These are phyloP conservation scores for Cladosporium sp. DNA, from an alignment of 2,329 filamentous ascomycete species.

Conservation along the genomic window DNA sequence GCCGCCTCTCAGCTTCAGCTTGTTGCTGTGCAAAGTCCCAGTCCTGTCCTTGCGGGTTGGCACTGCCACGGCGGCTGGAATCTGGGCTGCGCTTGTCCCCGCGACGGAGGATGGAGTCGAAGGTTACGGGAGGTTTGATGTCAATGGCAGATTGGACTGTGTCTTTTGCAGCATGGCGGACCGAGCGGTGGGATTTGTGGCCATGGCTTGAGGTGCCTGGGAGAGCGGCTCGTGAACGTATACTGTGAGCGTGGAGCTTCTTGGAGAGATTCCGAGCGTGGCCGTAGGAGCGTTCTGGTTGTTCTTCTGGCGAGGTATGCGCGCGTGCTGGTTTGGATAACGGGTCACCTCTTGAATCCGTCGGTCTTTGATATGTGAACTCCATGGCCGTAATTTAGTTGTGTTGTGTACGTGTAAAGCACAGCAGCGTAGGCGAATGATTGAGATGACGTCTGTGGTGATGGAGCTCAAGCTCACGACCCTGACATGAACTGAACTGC, in stretches of 20 bases:
- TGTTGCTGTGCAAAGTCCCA: constrained; percentile 20
- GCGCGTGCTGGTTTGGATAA: constrained; percentile 13
- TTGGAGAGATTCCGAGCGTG: constrained; percentile 5
- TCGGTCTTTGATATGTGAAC: neutral
- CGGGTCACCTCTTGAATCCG: neutral
- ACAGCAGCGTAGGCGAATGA: too few species aligned
- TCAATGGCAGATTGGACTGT: constrained; percentile 43
- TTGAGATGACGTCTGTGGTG: too few species aligned
- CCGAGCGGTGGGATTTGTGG: constrained; percentile 16
- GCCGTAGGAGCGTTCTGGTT: constrained; percentile 2
- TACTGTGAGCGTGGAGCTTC: constrained; percentile 8
- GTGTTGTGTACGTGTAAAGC: neutral
- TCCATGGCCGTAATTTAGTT: neutral
- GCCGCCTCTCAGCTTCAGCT: constrained; percentile 15
- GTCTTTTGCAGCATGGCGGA: constrained; percentile 35
- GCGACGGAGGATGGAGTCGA: constrained; percentile 38
- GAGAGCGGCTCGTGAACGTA: neutral
- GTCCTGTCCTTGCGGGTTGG: constrained; percentile 5
- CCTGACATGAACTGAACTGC: neutral
- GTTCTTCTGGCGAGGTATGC: constrained; percentile 3
- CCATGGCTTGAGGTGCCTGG: constrained; percentile 10
- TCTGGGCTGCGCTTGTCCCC: constrained; percentile 24
- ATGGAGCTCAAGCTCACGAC: too few species aligned
- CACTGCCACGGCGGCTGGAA: constrained; percentile 21
- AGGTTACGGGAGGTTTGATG: constrained; percentile 41